Evolutionary conservation across 2,329 filamentous ascomycete genomes (phyloP).

Genomic region (Calycina marina): DNA sequence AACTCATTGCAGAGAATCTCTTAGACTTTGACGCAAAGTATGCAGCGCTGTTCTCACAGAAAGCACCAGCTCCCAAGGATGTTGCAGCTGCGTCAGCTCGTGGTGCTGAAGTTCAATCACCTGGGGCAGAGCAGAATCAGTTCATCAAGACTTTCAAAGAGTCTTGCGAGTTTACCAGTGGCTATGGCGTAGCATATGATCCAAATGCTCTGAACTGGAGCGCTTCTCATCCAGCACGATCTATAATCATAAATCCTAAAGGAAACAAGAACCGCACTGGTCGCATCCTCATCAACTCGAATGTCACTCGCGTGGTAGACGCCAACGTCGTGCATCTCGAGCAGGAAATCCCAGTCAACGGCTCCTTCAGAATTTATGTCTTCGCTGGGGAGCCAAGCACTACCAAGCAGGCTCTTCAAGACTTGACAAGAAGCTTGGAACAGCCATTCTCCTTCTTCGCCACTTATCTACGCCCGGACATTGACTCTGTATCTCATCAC

Average conservation of each 20-base stretch:
- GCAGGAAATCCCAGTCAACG: slow-evolving; percentile 79
- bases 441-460: slow-evolving; percentile 59
- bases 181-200: slow-evolving; percentile 78
- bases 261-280: slow-evolving; percentile 56
- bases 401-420: slow-evolving; percentile 48
- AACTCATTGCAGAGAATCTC: slow-evolving; percentile 69
- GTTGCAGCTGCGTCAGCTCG: slow-evolving; percentile 47
- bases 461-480: slow-evolving; percentile 46
- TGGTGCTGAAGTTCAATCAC: slow-evolving; percentile 17
- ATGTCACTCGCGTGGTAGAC: slow-evolving; percentile 76
- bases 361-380: slow-evolving; percentile 73
- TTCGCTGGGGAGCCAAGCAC: slow-evolving; percentile 58
- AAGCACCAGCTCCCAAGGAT: slow-evolving; percentile 57
- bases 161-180: slow-evolving; percentile 80
- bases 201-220: slow-evolving; percentile 80
- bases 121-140: slow-evolving; percentile 45
- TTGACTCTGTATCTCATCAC: slow-evolving; percentile 52
- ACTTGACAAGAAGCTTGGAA: slow-evolving; percentile 52
- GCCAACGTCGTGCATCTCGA: slow-evolving; percentile 84
- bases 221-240: slow-evolving; percentile 53
- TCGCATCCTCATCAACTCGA: slow-evolving; percentile 59
- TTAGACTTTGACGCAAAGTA: slow-evolving; percentile 81
- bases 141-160: slow-evolving; percentile 88
- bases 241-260: slow-evolving; percentile 51
- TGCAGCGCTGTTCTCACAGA: slow-evolving; percentile 75